Evolutionary conservation across 2,329 filamentous ascomycete genomes (phyloP), one percentile per base, ranked within the genome.

Genomic region (Lizonia empirigonia): DNA sequence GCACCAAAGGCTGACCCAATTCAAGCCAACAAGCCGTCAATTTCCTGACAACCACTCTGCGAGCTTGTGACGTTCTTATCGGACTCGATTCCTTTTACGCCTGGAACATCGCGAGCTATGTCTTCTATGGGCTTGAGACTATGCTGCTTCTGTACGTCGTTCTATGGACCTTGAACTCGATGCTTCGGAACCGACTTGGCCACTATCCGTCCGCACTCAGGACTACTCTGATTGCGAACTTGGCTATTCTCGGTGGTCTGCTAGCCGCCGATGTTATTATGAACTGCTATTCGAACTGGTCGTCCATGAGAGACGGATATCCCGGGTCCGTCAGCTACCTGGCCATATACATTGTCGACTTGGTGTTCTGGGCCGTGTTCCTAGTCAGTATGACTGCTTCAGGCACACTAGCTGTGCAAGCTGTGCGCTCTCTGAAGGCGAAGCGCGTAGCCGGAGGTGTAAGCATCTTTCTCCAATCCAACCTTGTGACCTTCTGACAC

Each of bases 61-160:
- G 13, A 18, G 49, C 44, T 22, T 52, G 49, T n/a, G 26, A 29
- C 1, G 22, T 33, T 4, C 7, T 4, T 9, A 4, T 2, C 26
- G 13, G 16, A 1, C 1, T 18, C 1, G 4, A 7, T 1, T 9
- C 1, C n/a, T 10, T n/a, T 7, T 49, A 44, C 19, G 12, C 26
- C 29, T 32, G n/a, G 23, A 19, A 16, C 18, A 62, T 66, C 22
- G 56, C 61, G n/a, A 46, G 20, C 15, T 32, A 1, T 3, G 36
- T 71, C 1, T 67, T 71, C 34, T 50, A 45, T 38, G 7, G 19
- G n/a, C 16, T 72, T 7, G 54, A 38, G 32, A 33, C 49, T n/a
- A 66, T 53, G 45, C 34, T 62, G 44, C 42, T 72, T 1, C 58
- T 71, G 1, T 55, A 65, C 7, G 49, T 66, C 2, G 56, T 64